A percentile compares a stretch with the other conserved stretches of the same genome.
These are phyloP conservation scores for Thelephora terrestris DNA, from an alignment of 1,284 basidiomycete genomes.

Conservation along the genomic window DNA sequence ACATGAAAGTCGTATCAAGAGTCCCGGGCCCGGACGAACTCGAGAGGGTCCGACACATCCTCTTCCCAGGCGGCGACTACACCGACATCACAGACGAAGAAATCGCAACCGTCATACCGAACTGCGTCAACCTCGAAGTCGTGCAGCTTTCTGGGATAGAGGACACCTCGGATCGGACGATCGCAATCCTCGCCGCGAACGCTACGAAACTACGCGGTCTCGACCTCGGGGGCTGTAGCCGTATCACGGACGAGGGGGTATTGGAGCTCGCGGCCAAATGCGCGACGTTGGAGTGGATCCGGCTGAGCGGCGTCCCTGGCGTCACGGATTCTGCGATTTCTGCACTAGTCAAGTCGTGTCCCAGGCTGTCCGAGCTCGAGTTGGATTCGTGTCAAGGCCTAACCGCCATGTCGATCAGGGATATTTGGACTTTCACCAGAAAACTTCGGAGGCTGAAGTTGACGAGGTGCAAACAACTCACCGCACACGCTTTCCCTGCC, in stretches of 20 bases:
- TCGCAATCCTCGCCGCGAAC: conserved; percentile 50
- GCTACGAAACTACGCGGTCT: conserved; percentile 67
- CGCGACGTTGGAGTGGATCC: conserved; percentile 63
- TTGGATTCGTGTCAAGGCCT: conserved; percentile 66
- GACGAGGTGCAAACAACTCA: conserved; percentile 59
- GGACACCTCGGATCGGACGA: conserved; percentile 59
- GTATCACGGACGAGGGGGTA: conserved; percentile 69
- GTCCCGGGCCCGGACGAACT: conserved; percentile 34
- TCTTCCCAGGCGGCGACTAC: conserved; percentile 27
- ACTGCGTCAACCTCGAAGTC: conserved; percentile 64
- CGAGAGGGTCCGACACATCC: conserved; percentile 43
- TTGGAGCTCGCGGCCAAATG: conserved; percentile 60
- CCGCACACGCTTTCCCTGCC: conserved; percentile 74
- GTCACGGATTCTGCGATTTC: conserved; percentile 72
- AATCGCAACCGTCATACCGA: conserved; percentile 49
- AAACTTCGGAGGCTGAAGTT: conserved; percentile 72
- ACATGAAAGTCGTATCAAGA: conserved; percentile 19
- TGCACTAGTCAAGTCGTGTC: conserved; percentile 65
- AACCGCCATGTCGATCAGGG: conserved; percentile 60
- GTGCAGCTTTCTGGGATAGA: conserved; percentile 62
- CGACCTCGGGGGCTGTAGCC: conserved; percentile 68
- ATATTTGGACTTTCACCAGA: conserved; percentile 75
- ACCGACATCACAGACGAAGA: conserved; percentile 48
- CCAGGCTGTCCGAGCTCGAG: conserved; percentile 76
- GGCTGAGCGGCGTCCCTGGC: conserved; percentile 55